Base-by-base conservation (phyloP, 1,284 basidiomycete genomes). In the Wallemia mellicola region DNA sequence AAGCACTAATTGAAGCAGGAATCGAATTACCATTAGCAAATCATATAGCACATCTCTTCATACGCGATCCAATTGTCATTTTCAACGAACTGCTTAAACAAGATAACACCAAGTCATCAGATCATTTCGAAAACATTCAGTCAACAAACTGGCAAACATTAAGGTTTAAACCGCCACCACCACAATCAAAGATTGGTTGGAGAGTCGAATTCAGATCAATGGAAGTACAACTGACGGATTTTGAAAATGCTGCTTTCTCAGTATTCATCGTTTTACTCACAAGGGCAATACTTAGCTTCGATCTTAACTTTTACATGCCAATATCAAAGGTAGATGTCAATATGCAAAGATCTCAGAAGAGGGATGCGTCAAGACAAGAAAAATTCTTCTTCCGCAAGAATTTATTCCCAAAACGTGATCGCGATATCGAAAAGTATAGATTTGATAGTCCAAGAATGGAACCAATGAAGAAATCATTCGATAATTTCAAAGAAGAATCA, bases 71-170 rank as follows among this genome's bases (percentile, higher is more conserved):
- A 28, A 75, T 98, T 56, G 92, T 96, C 30, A 77, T 96, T 60
- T 98, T 96, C 68, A 84, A 82, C 48, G 94, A 98, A 71, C 87
- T 82, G 14, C 80, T 98, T 61, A 77, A 94, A 65, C 88, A 92
- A 70, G 86, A 96, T 68, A 88, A 98, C 68, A 72, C 74, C 48
- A 74, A 74, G 26, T 89, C 84, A 62, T 88, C 79, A 64, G 94
- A 98, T 67, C 94, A 99, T 69, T 98, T 98, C 66, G 94, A 99
- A 83, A 98, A 96, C 67, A 82, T 98, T 30, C 94, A 98, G 78
- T 94, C 89, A 3, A 98, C 94, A 9, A 98, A 98, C 69, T 99
- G 94, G 94, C 94, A 98, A 72, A 96, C 94, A 0, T 76, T 99
- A 60, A 80, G 94, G 28, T 98, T 99, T 77, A 99, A 99, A 71